Conservation (phyloP, 2,329 filamentous ascomycete species). For the Clarireedia paspali region DNA sequence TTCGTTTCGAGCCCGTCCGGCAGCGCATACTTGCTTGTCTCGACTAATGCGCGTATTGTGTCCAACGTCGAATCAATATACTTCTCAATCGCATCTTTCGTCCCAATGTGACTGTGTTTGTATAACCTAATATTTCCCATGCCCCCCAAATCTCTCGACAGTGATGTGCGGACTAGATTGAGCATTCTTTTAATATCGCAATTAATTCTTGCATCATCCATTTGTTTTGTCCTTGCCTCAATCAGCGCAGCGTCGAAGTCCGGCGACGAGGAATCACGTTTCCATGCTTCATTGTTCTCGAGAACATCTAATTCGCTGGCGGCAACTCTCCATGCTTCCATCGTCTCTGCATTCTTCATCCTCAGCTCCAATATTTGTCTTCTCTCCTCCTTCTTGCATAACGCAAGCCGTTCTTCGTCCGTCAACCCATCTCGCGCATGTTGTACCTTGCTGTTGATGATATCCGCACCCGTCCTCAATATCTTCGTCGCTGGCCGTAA, state of each 20-base stretch:
- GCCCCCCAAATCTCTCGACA: conserved; percentile 74
- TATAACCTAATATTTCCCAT: conserved; percentile 83
- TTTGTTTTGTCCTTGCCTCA: conserved; percentile 57
- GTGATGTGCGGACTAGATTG: conserved; percentile 68
- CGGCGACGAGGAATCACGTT: conserved; percentile 45
- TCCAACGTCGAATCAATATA: conserved; percentile 76
- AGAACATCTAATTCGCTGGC: conserved; percentile 71
- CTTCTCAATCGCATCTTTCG: conserved; percentile 76
- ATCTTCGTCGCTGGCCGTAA: conserved; percentile 22
- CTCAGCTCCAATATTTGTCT: conserved; percentile 55
- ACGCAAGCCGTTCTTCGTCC: conserved; percentile 40
- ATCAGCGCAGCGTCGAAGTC: conserved; percentile 62
- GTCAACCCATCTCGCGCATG: conserved; percentile 25
- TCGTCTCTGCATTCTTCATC: conserved; percentile 60
- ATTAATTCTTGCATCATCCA: conserved; percentile 65
- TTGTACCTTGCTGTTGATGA: conserved; percentile 24
- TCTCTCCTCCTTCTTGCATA: conserved; percentile 44
- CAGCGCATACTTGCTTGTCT: conserved; percentile 42
- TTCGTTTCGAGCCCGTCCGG: conserved; percentile 46
- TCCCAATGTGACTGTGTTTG: conserved; percentile 75
- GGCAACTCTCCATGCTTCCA: conserved; percentile 66
- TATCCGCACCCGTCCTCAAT: conserved; percentile 18
- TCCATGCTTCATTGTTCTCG: conserved; percentile 79
- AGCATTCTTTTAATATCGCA: conserved; percentile 72
- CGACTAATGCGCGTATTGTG: conserved; percentile 65